Evolutionary conservation across 805 yeast genomes (phyloP), one percentile per base, ranked within the genome.

Genomic region (Lipomyces mesembrius): DNA sequence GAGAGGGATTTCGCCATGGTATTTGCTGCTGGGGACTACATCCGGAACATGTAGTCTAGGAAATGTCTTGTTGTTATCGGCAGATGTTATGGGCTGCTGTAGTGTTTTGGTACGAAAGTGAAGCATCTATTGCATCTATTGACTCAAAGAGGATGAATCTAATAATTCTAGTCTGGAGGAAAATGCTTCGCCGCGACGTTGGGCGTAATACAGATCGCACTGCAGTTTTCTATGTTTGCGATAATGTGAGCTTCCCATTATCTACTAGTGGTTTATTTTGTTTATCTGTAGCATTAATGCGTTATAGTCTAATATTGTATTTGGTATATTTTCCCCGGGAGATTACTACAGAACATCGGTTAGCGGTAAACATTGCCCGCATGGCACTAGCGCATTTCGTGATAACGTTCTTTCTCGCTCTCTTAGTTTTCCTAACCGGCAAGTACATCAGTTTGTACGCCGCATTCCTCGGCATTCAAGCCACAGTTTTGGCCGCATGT

Each of bases 1-100:
- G 12, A 92, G 90, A 74, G 97, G 97, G 3, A 79, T 91, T 27
- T 88, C 93, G 4, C 90, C 93, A 12, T 81, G 83, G 71, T 91
- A 87, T 74, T 79, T 91, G 39, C 77, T 91, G 14, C 81, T 92
- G 53, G 95, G 95, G 3, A 84, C 88, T 3, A 76, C 88, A 59
- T 85, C 93, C 25, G 87, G 90, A n/a, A 78, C 87, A 35, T 83
- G 88, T 72, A 86, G 94, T 0, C 77, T 88, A 59, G 81, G 89
- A 22, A 92, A 92, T 73, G 83, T 91, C 58, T 76, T 87, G 3
- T 77, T 91, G 39, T 81, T 91, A 12, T 84, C 90, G 4, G 77
- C 84, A 20, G 83, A 85, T 0, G 90, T 92, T 0, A 75, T 90
- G 35, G 76, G 81, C 37, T 91, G 97, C 75, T 88, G 94, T 73